phyloP scores from a whole-genome alignment of 352 stramenopile genomes.

The Pythium coloratum region DNA sequence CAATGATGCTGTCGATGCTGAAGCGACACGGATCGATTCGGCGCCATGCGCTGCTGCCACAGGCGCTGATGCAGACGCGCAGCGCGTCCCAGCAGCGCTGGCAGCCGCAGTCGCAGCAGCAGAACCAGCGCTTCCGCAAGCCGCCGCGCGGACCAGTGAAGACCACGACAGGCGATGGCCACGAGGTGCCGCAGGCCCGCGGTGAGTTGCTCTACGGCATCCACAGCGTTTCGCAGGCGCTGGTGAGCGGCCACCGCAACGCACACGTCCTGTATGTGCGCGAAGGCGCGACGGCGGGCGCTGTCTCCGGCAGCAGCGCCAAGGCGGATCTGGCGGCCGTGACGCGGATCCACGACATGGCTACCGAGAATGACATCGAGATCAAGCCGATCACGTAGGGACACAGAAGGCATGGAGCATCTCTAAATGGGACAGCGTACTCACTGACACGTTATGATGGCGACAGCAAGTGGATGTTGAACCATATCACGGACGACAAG shows the following conservation, averaged over 20 bases:
- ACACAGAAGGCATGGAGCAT: neutral
- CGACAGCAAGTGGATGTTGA: slow-evolving; percentile 80
- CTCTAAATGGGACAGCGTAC: neutral
- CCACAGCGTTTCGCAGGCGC: slow-evolving; percentile 67
- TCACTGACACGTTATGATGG: neutral
- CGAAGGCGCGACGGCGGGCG: slow-evolving; percentile 15
- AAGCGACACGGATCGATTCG: slow-evolving; percentile 8
- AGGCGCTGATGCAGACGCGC: neutral
- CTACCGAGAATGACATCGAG: slow-evolving; percentile 16
- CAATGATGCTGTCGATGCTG: neutral
- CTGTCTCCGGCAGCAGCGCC: neutral
- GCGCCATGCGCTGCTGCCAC: slow-evolving; percentile 2
- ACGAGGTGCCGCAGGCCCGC: slow-evolving; percentile 45
- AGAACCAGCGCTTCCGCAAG: slow-evolving; percentile 13
- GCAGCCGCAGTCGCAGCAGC: neutral
- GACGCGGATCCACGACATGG: slow-evolving; percentile 22
- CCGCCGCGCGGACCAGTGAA: slow-evolving; percentile 4
- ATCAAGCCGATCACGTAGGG: slow-evolving; percentile 23
- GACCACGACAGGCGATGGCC: slow-evolving; percentile 32
- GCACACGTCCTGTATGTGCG: slow-evolving; percentile 55
- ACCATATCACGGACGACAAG: slow-evolving; percentile 80
- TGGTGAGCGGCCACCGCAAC: slow-evolving; percentile 54
- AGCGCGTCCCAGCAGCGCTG: neutral
- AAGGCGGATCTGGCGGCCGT: slow-evolving; percentile 20
- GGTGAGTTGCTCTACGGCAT: slow-evolving; percentile 72